Conservation (phyloP, 331 rosid species). For the Rhamnella rubrinervis region DNA sequence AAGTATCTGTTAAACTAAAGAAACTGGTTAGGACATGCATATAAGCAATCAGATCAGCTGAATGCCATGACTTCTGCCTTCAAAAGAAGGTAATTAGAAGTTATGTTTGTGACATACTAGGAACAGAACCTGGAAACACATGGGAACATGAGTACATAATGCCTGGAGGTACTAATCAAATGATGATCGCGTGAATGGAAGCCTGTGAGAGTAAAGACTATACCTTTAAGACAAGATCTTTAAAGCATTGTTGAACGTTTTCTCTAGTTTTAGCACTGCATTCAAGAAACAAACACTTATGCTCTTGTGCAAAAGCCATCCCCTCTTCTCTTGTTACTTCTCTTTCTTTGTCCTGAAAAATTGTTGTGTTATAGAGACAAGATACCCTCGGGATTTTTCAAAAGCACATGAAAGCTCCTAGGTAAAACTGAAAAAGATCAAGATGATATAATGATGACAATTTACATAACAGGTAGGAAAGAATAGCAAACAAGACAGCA, state of each 20-base stretch:
- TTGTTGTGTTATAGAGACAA: not conserved
- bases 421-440: no score
- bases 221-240: constrained; percentile 74
- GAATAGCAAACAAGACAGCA: not conserved
- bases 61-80: not conserved
- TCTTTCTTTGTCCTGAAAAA: constrained; percentile 66
- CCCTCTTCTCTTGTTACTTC: constrained; percentile 85
- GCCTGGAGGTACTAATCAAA: not conserved
- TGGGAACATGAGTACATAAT: no score
- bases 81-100: no score
- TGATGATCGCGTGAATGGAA: not conserved
- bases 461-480: not conserved
- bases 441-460: no score
- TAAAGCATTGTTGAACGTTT: constrained; percentile 82
- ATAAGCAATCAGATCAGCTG: constrained; percentile 2
- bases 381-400: not conserved
- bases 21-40: not conserved
- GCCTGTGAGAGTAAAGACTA: not conserved
- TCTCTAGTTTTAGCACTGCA: constrained; percentile 82
- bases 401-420: not conserved
- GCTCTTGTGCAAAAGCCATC: constrained; percentile 77
- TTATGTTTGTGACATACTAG: no score
- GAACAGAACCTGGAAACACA: no score
- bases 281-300: constrained; percentile 68
- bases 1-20: constrained; percentile 49